Evolutionary conservation across 441 rosid species (phyloP).

Genomic region (Biscutella auriculata): DNA sequence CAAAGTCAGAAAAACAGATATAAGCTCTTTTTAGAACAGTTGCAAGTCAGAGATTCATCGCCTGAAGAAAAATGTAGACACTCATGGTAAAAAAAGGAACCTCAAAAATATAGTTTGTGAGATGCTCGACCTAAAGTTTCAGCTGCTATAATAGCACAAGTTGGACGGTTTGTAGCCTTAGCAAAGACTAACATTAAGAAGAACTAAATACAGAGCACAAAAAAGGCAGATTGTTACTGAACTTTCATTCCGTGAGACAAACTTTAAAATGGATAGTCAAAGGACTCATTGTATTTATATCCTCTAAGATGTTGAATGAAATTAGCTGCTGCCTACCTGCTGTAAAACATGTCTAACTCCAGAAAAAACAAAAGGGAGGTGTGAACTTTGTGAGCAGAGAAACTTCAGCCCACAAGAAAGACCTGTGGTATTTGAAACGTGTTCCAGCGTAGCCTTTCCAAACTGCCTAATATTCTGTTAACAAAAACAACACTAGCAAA

Average conservation of each 20-base stretch:
- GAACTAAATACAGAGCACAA: not conserved
- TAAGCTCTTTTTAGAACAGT: conserved; percentile 5
- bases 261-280: not conserved
- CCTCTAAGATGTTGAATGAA: conserved; percentile 5
- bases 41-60: not conserved
- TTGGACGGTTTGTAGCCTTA: conserved; percentile 6
- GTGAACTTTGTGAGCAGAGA: conserved; percentile 55
- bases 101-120: not conserved
- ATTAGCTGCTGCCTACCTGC: conserved; percentile 43
- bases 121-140: conserved; percentile 1
- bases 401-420: conserved; percentile 81
- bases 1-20: conserved; percentile 21
- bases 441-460: conserved; percentile 83
- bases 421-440: conserved; percentile 75
- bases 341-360: conserved; percentile 79
- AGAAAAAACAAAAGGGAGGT: conserved; percentile 46
- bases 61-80: conserved; percentile 3
- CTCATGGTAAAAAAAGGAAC: not conserved
- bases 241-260: conserved; percentile 6
- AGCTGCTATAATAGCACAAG: not conserved
- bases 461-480: conserved; percentile 79
- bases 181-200: conserved; percentile 1
- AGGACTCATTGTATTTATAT: conserved; percentile 2
- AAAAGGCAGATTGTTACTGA: not conserved
- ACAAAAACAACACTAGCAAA: conserved; percentile 17